phyloP scores from a whole-genome alignment of 2,329 filamentous ascomycete species.

The Colletotrichum zoysiae region DNA sequence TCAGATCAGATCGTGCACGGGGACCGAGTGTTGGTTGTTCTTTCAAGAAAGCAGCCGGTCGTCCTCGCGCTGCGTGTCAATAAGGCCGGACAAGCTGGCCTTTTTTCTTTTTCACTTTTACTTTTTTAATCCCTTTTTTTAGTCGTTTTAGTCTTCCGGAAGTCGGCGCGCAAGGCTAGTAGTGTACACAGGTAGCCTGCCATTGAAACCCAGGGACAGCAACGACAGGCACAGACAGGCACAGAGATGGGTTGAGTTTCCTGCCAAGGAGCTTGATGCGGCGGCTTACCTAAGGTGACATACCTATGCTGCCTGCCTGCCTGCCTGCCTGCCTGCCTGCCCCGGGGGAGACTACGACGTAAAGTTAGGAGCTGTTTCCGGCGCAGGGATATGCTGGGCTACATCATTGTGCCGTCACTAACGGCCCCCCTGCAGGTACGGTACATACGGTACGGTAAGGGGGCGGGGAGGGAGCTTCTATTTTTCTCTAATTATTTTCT shows the following conservation, averaged over 20 bases:
- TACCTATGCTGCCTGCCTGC: neutral
- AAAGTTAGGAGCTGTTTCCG: slow-evolving; percentile 33
- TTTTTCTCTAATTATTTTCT: too few relatives aligned
- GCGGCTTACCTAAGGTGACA: slow-evolving; percentile 38
- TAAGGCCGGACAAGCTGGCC: slow-evolving; percentile 25
- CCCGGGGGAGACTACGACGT: slow-evolving; percentile 6
- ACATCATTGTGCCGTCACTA: too few relatives aligned
- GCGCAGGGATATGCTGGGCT: slow-evolving; percentile 30
- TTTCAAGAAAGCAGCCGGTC: neutral
- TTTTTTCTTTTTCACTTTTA: neutral
- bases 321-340: neutral
- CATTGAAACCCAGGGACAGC: slow-evolving; percentile 3
- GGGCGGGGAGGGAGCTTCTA: slow-evolving; percentile 3
- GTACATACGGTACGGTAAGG: too few relatives aligned
- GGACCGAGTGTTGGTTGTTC: neutral
- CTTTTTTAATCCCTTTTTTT: neutral
- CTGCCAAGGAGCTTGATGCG: slow-evolving; percentile 19
- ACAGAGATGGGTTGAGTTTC: slow-evolving; percentile 28
- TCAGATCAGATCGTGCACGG: neutral
- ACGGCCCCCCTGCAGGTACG: slow-evolving; percentile 41
- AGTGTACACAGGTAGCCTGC: neutral
- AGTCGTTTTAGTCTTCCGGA: neutral
- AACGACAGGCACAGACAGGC: neutral
- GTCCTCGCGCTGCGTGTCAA: neutral
- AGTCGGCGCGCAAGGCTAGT: slow-evolving; percentile 23